These are phyloP conservation scores for Tephrocybe sp. DNA, from an alignment of 768 basidiomycete genomes.

Conservation along the genomic window DNA sequence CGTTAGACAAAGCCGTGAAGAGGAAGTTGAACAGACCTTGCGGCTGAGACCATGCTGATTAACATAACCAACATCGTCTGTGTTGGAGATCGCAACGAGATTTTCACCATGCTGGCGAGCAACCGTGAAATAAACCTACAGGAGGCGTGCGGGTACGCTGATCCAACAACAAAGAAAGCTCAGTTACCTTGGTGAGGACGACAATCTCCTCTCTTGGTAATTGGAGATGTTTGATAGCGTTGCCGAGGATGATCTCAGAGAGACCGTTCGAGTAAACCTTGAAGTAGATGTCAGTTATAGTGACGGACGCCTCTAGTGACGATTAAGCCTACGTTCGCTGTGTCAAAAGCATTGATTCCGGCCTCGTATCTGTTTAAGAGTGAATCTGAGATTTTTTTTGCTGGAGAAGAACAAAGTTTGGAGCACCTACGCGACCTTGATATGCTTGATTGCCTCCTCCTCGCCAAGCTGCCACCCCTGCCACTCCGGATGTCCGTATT, in stretches of 20 bases:
- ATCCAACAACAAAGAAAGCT: not conserved
- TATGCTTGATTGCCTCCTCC: constrained; percentile 49
- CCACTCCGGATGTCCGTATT: constrained; percentile 54
- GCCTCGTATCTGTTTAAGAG: constrained; percentile 44
- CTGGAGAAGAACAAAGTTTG: no score
- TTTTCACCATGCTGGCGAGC: constrained; percentile 18
- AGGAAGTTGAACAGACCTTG: constrained; percentile 13
- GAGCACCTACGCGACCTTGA: constrained; percentile 41
- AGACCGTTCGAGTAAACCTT: constrained; percentile 65
- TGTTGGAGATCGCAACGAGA: constrained; percentile 15
- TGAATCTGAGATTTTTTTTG: no score
- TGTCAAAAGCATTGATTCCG: constrained; percentile 66
- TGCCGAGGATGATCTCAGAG: constrained; percentile 67
- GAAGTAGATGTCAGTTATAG: not conserved
- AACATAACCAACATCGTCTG: constrained; percentile 46
- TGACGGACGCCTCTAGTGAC: not conserved
- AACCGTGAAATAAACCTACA: constrained; percentile 37
- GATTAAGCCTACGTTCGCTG: constrained; percentile 28
- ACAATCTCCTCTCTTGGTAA: constrained; percentile 76
- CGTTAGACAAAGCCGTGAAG: not conserved
- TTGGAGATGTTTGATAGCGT: constrained; percentile 63
- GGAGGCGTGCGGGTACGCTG: not conserved
- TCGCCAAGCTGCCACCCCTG: constrained; percentile 45
- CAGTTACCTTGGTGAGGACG: constrained; percentile 68
- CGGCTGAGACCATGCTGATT: constrained; percentile 48